Percentiles rank a stretch among this genome's conserved stretches.
Conservation (phyloP, 2,329 filamentous ascomycete genomes). For the Colletotrichum sp. region DNA sequence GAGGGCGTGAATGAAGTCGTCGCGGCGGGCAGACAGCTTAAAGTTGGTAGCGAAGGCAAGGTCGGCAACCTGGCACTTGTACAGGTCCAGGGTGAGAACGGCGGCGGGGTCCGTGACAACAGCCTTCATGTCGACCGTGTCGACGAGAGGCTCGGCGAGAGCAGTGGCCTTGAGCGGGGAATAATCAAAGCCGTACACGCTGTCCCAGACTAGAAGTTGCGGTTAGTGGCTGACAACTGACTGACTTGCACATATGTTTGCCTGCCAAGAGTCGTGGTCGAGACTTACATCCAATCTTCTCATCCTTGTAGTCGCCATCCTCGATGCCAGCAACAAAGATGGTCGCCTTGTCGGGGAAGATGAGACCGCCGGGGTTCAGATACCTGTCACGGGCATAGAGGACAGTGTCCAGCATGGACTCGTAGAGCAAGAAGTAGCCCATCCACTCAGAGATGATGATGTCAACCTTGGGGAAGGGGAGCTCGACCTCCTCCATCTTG, state of each 20-base stretch:
- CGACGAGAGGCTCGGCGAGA: constrained; percentile 93
- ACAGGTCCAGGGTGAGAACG: constrained; percentile 89
- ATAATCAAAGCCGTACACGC: constrained; percentile 98
- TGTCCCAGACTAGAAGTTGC: constrained; percentile 83
- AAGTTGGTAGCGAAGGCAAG: constrained; percentile 84
- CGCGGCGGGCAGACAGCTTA: constrained; percentile 76
- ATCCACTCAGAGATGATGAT: constrained; percentile 99
- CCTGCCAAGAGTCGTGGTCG: background rate
- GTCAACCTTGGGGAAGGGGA: constrained; percentile 94
- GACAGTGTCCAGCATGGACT: constrained; percentile 98
- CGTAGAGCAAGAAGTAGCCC: constrained; percentile 98
- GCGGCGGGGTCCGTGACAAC: constrained; percentile 89
- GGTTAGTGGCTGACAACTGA: background rate
- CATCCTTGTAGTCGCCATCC: constrained; percentile 99
- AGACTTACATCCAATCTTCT: constrained; percentile 96
- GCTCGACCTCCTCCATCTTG: constrained; percentile 98
- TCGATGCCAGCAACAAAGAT: constrained; percentile 97
- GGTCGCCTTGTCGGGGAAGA: constrained; percentile 98
- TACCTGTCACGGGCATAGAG: constrained; percentile 95
- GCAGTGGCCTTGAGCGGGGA: constrained; percentile 91
- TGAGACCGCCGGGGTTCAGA: constrained; percentile 82
- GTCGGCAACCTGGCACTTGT: constrained; percentile 84
- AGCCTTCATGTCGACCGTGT: constrained; percentile 96
- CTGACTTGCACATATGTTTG: background rate
- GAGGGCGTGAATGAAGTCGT: constrained; percentile 94